Evolutionary conservation across 2,329 filamentous ascomycete species (phyloP).

Genomic region (Diaporthe sp.): DNA sequence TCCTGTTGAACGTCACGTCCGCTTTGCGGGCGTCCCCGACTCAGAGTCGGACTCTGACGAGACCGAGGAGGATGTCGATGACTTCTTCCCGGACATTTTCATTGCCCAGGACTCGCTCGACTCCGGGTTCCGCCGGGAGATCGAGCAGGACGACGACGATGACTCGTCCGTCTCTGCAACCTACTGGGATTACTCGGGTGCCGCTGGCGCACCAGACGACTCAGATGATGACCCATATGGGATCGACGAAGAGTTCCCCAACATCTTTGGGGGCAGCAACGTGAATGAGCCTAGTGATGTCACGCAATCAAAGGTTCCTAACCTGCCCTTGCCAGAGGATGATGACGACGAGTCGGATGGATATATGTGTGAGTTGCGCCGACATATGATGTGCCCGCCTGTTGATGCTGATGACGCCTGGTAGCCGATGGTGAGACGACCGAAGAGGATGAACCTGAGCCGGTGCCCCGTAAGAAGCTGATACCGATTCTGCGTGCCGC

Average conservation of each 20-base stretch:
- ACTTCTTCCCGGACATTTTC: conserved; percentile 83
- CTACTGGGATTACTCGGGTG: conserved; percentile 73
- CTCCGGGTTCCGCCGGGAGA: conserved; percentile 78
- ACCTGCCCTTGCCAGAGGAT: conserved; percentile 10
- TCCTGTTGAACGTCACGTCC: conserved; percentile 73
- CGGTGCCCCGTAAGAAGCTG: conserved; percentile 61
- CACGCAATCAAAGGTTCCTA: conserved; percentile 13
- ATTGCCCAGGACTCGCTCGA: conserved; percentile 80
- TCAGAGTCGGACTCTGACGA: conserved; percentile 75
- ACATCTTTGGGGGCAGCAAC: conserved; percentile 23
- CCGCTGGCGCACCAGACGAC: conserved; percentile 53
- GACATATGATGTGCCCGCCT: conserved; percentile 33
- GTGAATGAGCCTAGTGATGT: not conserved
- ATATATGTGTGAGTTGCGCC: conserved; percentile 68
- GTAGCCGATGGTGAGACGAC: conserved; percentile 73
- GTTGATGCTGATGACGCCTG: conserved; percentile 53
- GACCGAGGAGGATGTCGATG: conserved; percentile 70
- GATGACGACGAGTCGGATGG: conserved; percentile 56
- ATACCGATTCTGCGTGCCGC: conserved; percentile 24
- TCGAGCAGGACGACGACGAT: conserved; percentile 73
- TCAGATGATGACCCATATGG: conserved; percentile 44
- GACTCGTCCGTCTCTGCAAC: conserved; percentile 69
- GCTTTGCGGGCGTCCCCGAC: conserved; percentile 76
- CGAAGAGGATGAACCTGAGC: conserved; percentile 69
- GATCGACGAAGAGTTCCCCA: conserved; percentile 31